Base-by-base conservation (phyloP, 306 rosid genomes). In the Purshia tridentata region DNA sequence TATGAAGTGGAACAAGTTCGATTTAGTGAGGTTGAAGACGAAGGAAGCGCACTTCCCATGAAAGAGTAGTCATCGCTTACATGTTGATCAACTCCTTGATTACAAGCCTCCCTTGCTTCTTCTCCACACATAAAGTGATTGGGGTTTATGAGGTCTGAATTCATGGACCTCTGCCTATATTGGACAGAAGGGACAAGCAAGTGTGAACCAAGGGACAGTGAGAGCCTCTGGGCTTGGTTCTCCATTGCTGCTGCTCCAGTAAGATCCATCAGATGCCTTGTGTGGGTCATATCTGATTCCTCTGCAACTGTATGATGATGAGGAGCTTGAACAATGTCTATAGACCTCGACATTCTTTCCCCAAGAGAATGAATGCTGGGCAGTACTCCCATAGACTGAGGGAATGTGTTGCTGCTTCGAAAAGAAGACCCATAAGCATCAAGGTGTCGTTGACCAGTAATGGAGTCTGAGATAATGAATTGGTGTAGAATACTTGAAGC, bases 151-250 rank as follows among this genome's bases (percentile, higher is more conserved):
- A 29, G 35, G 35, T 29, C 35, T 29, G 35, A 29, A 29, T 29
- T 29, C 35, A 29, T 29, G 35, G 35, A 29, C 35, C 35, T 29
- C 35, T 83, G 80, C 73, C 83, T 77, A 72, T 84, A 77, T 44
- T 77, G 88, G 13, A 70, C 84, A 61, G 82, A 74, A 70, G 88
- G 83, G 54, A 87, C 84, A 72, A 89, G 80, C 86, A 89, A 74
- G 67, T 86, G 90, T 72, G 97, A 85, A 54, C 91, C 84, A 72
- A 91, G 86, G 69, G 97, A 91, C n/a, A 91, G 88, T 2, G 97
- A 89, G 13, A 89, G 85, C n/a, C 90, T 83, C 47, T 81, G 93
- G 11, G 81, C 69, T 42, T 82, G 90, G 65, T 72, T 84, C 53
- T 77, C 85, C 35, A 57, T 78, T 64, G 78, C 81, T 18, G 91